Evolutionary conservation across 345 rosid species (phyloP).

Genomic region (Salix viminalis): DNA sequence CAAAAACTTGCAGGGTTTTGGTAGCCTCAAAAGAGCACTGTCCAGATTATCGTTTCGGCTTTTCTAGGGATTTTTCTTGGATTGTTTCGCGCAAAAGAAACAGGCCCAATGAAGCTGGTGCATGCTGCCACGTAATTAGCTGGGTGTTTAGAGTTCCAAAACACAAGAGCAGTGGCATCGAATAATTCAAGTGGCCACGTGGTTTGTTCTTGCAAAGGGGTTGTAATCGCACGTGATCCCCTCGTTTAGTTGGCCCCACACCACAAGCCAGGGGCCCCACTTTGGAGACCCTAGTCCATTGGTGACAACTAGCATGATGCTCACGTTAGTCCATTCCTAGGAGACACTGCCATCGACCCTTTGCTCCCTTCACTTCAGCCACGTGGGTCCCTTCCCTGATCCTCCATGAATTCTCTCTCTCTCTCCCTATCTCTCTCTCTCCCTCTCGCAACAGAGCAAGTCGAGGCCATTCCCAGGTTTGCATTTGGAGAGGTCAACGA

Average conservation of each 20-base stretch:
- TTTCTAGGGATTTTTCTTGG: not conserved
- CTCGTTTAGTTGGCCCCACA: constrained; percentile 39
- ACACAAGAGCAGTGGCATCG: not conserved
- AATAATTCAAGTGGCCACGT: constrained; percentile 41
- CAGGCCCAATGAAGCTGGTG: too few relatives aligned
- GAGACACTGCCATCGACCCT: constrained; percentile 40
- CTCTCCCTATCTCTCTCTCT: constrained; percentile 17
- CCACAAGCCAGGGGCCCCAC: constrained; percentile 24
- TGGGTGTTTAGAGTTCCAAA: not conserved
- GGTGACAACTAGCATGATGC: constrained; percentile 49
- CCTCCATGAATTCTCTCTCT: constrained; percentile 17
- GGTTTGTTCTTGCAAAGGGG: constrained; percentile 47
- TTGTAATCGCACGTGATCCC: constrained; percentile 50
- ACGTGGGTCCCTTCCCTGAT: constrained; percentile 29
- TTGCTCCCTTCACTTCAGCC: constrained; percentile 31
- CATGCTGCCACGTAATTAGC: too few relatives aligned
- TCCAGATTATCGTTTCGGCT: not conserved
- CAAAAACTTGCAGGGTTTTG: not conserved
- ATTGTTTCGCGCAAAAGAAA: not conserved
- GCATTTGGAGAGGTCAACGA: constrained; percentile 28
- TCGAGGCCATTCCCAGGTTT: not conserved
- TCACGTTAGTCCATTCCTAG: constrained; percentile 55
- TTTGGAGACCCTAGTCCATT: constrained; percentile 8
- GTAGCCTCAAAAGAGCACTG: too few relatives aligned
- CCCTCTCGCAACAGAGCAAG: constrained; percentile 3